Conservation (phyloP, 768 basidiomycete genomes). For the Saitozyma podzolica region DNA sequence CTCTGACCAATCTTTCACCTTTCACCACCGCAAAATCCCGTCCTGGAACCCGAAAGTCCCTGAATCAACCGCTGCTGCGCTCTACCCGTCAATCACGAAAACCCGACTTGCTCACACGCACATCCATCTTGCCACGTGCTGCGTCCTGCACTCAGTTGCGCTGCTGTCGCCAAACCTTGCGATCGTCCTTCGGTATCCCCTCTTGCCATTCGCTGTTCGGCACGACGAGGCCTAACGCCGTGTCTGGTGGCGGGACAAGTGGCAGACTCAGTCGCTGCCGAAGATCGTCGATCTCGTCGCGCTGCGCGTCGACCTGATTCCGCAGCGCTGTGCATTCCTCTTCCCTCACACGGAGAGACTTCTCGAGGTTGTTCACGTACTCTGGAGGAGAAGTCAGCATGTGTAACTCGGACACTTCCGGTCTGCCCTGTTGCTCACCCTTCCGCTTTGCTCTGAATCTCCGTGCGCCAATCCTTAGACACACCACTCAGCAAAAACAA, state of each 20-base stretch:
- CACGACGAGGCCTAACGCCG: slow-evolving; percentile 13
- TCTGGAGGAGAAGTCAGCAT: slow-evolving; percentile 18
- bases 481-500: too few species aligned
- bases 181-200: not conserved
- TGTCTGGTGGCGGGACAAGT: slow-evolving; percentile 8
- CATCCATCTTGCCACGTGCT: too few species aligned
- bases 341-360: slow-evolving; percentile 9
- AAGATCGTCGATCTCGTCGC: slow-evolving; percentile 33
- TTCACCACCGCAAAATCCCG: too few species aligned
- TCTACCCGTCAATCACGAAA: too few species aligned
- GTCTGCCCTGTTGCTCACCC: slow-evolving; percentile 28
- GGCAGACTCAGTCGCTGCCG: slow-evolving; percentile 26
- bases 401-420: not conserved
- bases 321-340: slow-evolving; percentile 22
- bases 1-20: too few species aligned
- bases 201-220: not conserved
- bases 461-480: slow-evolving; percentile 19
- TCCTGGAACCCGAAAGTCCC: too few species aligned
- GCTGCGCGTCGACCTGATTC: slow-evolving; percentile 17
- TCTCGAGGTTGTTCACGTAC: slow-evolving; percentile 36
- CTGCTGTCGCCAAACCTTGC: too few species aligned
- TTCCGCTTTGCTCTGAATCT: slow-evolving; percentile 36
- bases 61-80: too few species aligned
- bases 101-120: too few species aligned
- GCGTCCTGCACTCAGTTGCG: too few species aligned